Evolutionary conservation across 768 basidiomycete genomes (phyloP), one percentile per base, ranked within the genome.

Genomic region (Dioszegia aurantiaca): DNA sequence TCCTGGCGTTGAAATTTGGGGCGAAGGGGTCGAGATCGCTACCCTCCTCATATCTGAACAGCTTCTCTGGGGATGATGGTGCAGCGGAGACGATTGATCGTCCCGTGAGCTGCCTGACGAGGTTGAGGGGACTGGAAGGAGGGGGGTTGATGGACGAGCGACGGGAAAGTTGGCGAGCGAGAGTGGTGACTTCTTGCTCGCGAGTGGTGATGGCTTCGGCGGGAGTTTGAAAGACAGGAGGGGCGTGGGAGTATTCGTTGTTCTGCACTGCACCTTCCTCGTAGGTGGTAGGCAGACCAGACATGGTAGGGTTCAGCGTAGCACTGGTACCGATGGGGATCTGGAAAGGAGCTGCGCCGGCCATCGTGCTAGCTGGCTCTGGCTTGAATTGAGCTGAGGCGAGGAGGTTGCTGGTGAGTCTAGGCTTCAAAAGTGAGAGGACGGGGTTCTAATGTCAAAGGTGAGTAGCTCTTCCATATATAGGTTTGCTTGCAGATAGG

Each of bases 11-110:
- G 51, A 80, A 80, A 58, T 70, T 71, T 11, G 61, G 60, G 0
- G 76, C 76, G 47, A 65, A 74, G 14, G 80, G 80, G 61, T 80
- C 76, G 48, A 79, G 67, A 5, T 70, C 65, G 53, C 69, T 70
- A 52, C 69, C 77, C 31, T 64, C 52, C 9, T 64, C 52, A 36
- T 70, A 74, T 11, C 70, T 56, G 54, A 76, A 78, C 53, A 63
- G 51, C 37, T 53, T 53, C 51, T 53, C 51, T 23, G 51, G 51
- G 10, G 51, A 14, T 16, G 16, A 9, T 3, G 48, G 48, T 12
- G 36, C 51, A 27, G 9, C 33, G 26, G 51, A 40, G 12, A 19
- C 46, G 28, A 3, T 26, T 28, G 51, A 53, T 36, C 51, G 51
- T n/a, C 51, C 51, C 19, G 51, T 53, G 23, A 53, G 39, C 24